phyloP scores from a whole-genome alignment of 148 eudicot species.

The Tetragonia tetragonoides region DNA sequence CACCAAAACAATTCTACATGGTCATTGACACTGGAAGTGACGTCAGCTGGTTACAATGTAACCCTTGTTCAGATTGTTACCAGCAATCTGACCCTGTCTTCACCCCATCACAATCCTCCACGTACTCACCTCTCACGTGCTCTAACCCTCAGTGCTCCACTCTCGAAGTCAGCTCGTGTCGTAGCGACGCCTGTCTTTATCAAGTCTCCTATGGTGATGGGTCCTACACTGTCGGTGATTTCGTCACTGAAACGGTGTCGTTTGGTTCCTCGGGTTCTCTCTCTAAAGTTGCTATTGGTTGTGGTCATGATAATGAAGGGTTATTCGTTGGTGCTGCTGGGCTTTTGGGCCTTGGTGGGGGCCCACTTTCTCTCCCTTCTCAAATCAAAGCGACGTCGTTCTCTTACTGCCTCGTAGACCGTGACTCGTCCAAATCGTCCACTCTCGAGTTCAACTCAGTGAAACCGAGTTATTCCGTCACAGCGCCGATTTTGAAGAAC shows the following conservation, averaged over 20 bases:
- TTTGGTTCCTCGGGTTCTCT: slow-evolving; percentile 50
- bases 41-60: slow-evolving; percentile 79
- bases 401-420: slow-evolving; percentile 62
- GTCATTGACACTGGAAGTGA: slow-evolving; percentile 81
- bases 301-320: slow-evolving; percentile 81
- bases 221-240: slow-evolving; percentile 67
- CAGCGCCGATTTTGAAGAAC: slow-evolving; percentile 31
- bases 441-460: slow-evolving; percentile 56
- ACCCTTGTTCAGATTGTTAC: slow-evolving; percentile 74
- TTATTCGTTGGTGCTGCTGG: slow-evolving; percentile 72
- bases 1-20: slow-evolving; percentile 46
- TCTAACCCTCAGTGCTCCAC: slow-evolving; percentile 40
- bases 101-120: slow-evolving; percentile 46
- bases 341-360: slow-evolving; percentile 65
- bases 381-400: slow-evolving; percentile 58
- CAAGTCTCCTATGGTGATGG: slow-evolving; percentile 92
- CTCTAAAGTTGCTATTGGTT: slow-evolving; percentile 57
- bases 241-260: slow-evolving; percentile 72
- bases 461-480: slow-evolving; percentile 27
- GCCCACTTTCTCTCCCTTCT: slow-evolving; percentile 40
- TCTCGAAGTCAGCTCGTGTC: slow-evolving; percentile 49
- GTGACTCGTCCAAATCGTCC: slow-evolving; percentile 46
- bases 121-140: slow-evolving; percentile 47
- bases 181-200: slow-evolving; percentile 42
- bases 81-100: slow-evolving; percentile 66